Base-by-base conservation (phyloP, 208 protist genomes). In the Jaenimonas drosophilae region DNA sequence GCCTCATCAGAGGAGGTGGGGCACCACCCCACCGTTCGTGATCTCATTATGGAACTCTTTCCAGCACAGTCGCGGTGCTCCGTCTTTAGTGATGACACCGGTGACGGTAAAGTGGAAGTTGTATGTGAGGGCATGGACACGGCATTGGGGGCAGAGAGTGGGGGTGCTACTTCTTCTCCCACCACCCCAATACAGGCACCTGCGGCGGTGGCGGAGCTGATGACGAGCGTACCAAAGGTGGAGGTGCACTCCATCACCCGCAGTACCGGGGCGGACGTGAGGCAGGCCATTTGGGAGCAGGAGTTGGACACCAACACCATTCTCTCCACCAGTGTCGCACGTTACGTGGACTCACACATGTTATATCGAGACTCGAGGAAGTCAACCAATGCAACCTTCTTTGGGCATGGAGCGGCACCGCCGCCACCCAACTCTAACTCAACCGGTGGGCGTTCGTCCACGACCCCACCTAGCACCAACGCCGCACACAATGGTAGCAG, bases 351-450 rank as follows among this genome's bases (percentile, higher is more conserved):
- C 34, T 85, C 75, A 21, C 77, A 94, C 43, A 68, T 66, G 16
- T 59, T 94, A 14, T 94, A 94, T 58, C 63, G 69, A 4, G 81
- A 89, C 54, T 66, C 70, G 7, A 77, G 81, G 19, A 94, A 90
- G 54, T 39, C 52, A 20, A 62, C 71, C n/a, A n/a, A n/a, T n/a
- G n/a, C n/a, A n/a, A n/a, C n/a, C n/a, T n/a, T n/a, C n/a, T n/a
- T n/a, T n/a, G n/a, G n/a, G n/a, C n/a, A n/a, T n/a, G n/a, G n/a
- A n/a, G n/a, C n/a, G n/a, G n/a, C n/a, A n/a, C n/a, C n/a, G n/a
- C n/a, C n/a, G n/a, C n/a, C n/a, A n/a, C n/a, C n/a, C n/a, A n/a
- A n/a, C n/a, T n/a, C n/a, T n/a, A n/a, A n/a, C n/a, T n/a, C n/a
- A n/a, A n/a, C n/a, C n/a, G n/a, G n/a, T n/a, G n/a, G n/a, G n/a